A percentile compares a stretch with the other conserved stretches of the same genome.
phyloP scores from a whole-genome alignment of 108 stramenopile species.

The Halocafeteria seosinensis region DNA sequence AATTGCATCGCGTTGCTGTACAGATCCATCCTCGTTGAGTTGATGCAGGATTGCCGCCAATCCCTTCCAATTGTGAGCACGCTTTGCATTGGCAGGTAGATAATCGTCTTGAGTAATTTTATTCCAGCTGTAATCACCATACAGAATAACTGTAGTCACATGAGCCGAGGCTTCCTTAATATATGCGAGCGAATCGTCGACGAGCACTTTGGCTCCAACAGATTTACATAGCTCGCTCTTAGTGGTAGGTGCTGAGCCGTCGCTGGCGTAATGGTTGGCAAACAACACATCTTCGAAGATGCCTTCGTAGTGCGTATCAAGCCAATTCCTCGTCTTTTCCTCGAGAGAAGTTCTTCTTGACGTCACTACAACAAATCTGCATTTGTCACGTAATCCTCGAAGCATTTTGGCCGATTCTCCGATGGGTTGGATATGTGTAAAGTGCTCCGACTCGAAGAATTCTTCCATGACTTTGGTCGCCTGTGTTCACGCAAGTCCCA shows the following conservation, averaged over 20 bases:
- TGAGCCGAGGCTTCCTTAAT: slow-evolving; percentile 6
- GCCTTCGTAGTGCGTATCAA: slow-evolving; percentile 22
- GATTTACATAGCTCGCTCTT: slow-evolving; percentile 37
- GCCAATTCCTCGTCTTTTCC: slow-evolving; percentile 24
- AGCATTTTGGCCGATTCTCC: slow-evolving; percentile 22
- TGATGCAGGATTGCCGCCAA: neutral
- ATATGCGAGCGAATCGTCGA: slow-evolving; percentile 33
- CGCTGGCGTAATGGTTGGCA: slow-evolving; percentile 30
- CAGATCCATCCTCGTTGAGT: neutral
- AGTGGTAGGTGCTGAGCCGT: slow-evolving; percentile 11
- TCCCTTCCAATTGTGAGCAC: neutral
- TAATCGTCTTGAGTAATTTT: neutral
- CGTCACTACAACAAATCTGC: slow-evolving; percentile 30
- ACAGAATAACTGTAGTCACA: neutral
- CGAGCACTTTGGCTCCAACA: slow-evolving; percentile 25
- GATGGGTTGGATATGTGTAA: slow-evolving; percentile 16
- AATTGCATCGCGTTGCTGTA: neutral
- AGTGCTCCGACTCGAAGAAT: slow-evolving; percentile 26
- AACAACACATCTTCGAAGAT: slow-evolving; percentile 25
- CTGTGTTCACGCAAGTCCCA: slow-evolving; percentile 17
- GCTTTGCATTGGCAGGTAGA: neutral
- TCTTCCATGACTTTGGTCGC: slow-evolving; percentile 20
- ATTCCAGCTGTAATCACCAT: slow-evolving; percentile 14
- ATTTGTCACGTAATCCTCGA: slow-evolving; percentile 1
- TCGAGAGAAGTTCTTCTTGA: slow-evolving; percentile 22